Conservation (phyloP, 371 early-diverging fungal species). For the Blakeslea trispora region DNA sequence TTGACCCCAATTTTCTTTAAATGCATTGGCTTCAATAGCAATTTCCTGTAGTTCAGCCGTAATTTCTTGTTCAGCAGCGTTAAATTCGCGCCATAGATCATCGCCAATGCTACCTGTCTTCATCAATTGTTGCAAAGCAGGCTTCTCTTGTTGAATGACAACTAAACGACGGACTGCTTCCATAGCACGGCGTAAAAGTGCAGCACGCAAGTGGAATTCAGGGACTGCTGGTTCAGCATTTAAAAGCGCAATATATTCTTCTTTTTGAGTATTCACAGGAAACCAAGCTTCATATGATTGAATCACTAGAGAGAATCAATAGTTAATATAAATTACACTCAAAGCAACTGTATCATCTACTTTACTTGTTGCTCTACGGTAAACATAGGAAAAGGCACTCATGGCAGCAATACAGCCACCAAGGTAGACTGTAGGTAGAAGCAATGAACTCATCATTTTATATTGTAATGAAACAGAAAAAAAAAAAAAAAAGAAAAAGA, state of each 20-base stretch:
- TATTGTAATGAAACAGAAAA: background rate
- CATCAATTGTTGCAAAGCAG: conserved; percentile 76
- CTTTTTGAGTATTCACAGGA: conserved; percentile 62
- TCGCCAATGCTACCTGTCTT: conserved; percentile 88
- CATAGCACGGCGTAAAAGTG: conserved; percentile 86
- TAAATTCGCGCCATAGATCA: conserved; percentile 82
- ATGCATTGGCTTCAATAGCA: conserved; percentile 78
- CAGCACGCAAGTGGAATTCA: conserved; percentile 68
- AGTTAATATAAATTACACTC: too few relatives aligned
- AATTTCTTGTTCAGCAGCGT: conserved; percentile 80
- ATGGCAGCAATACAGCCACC: conserved; percentile 67
- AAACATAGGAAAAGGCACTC: conserved; percentile 62
- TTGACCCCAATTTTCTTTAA: conserved; percentile 85
- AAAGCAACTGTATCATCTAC: too few relatives aligned
- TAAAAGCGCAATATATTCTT: conserved; percentile 72
- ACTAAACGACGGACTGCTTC: conserved; percentile 77
- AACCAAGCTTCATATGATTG: conserved; percentile 72
- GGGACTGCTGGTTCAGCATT: conserved; percentile 62
- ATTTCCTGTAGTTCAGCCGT: conserved; percentile 83
- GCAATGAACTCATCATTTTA: conserved; percentile 43
- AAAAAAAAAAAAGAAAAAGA: conserved; percentile 1
- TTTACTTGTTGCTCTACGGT: conserved; percentile 50
- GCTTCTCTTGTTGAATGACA: conserved; percentile 83
- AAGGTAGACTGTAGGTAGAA: conserved; percentile 58
- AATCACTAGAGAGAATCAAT: conserved; percentile 23